Evolutionary conservation across 805 yeast species (phyloP), one percentile per base, ranked within the genome.

Genomic region (Candida coquimbonensis): DNA sequence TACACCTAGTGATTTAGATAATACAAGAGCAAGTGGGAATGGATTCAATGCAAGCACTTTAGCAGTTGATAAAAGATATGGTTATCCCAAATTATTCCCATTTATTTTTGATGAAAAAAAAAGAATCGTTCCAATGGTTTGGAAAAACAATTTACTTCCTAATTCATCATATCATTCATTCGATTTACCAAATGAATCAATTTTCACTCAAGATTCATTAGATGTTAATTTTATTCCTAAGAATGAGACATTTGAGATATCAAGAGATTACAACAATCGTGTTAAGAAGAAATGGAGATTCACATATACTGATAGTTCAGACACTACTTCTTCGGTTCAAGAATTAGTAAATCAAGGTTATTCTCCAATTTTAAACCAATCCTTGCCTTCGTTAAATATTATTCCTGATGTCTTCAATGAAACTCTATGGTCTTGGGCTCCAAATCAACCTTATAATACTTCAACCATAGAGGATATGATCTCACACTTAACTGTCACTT

Each of bases 371-470:
- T 59, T 88, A 27, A 64, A 74, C 64, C 42, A 77, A 51, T 51
- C 70, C 12, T 31, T 57, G 51, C 38, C 40, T 39, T 37, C 39
- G 29, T 40, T 66, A 11, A 33, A 62, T 13, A 53, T 59, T 14
- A 59, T 73, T 9, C 57, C 67, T 0, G 43, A 53, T 0, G 54
- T 72, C 25, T 46, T 74, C 12, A 58, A 67, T 14, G 39, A 56
- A 14, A 63, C 74, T 0, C 46, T 75, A 34, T 89, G 96, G 96
- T 75, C 91, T 2, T 89, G 96, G 96, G 75, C 72, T 0, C 57
- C 70, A 0, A 61, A 64, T 9, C 76, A 83, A 56, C 93, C 93
- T 1, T 33, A 24, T 5, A 42, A 42, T 36, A 7, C 19, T 4
- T n/a, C 36, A 17, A 33, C 8, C 11, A 33, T 33, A 9, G 19